A percentile compares a stretch with the other conserved stretches of the same genome.
Conservation (phyloP, 331 rosid genomes). For the Malus hybrid region DNA sequence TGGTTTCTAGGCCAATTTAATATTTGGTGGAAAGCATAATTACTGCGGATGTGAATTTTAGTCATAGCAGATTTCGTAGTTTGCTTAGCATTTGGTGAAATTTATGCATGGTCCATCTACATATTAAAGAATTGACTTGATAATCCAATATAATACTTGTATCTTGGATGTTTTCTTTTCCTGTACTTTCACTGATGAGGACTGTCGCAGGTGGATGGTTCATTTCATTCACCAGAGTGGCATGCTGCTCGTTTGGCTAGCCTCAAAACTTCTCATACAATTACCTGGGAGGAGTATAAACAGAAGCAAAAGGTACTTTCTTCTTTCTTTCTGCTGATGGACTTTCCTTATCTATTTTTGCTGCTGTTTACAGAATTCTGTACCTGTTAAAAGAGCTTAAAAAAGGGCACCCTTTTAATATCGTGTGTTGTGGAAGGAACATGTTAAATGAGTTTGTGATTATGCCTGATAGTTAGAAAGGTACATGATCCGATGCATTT, state of each 20-base stretch:
- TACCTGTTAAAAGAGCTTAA: no score
- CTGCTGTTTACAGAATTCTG: not conserved
- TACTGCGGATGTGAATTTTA: no score
- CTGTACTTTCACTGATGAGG: conserved; percentile 80
- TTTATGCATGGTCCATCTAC: not conserved
- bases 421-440: not conserved
- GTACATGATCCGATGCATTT: not conserved
- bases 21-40: no score
- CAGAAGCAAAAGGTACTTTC: conserved; percentile 74
- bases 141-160: conserved; percentile 18
- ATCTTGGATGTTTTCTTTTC: not conserved
- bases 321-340: not conserved
- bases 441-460: not conserved
- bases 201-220: conserved; percentile 99
- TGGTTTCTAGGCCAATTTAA: no score
- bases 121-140: conserved; percentile 3
- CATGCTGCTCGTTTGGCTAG: conserved; percentile 99
- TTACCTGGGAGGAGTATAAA: conserved; percentile 96
- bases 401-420: not conserved
- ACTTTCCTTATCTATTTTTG: not conserved
- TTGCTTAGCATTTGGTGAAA: not conserved
- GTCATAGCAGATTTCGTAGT: no score
- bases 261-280: conserved; percentile 92
- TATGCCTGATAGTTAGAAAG: not conserved
- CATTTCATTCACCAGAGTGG: conserved; percentile 99